Evolutionary conservation across 208 protist genomes (phyloP).

Genomic region (Leishmania major): DNA sequence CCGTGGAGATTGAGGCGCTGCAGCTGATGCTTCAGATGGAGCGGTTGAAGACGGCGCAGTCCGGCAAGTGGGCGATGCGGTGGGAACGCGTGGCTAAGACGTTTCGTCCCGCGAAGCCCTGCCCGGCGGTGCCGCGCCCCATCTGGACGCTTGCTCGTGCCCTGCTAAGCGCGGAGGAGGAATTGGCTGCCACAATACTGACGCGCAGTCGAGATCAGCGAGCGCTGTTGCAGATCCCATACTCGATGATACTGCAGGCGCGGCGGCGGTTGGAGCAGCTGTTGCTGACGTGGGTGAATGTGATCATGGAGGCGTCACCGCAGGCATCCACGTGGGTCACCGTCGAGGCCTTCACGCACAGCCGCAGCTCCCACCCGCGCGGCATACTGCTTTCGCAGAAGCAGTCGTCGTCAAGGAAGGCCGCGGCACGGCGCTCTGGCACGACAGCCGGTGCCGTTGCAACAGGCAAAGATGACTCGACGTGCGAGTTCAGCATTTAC

Average conservation of each 20-base stretch:
- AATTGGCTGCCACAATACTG: constrained; percentile 28
- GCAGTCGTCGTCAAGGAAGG: background rate
- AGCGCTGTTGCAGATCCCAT: constrained; percentile 22
- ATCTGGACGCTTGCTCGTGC: constrained; percentile 33
- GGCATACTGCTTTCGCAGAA: constrained; percentile 17
- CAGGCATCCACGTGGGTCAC: constrained; percentile 36
- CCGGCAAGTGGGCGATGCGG: constrained; percentile 42
- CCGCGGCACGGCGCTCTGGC: background rate
- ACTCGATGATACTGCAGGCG: constrained; percentile 23
- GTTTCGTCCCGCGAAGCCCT: constrained; percentile 46
- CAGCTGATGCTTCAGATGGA: constrained; percentile 46
- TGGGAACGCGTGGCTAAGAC: constrained; percentile 87
- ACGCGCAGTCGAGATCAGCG: constrained; percentile 8
- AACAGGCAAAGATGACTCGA: background rate
- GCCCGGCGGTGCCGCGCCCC: constrained; percentile 34
- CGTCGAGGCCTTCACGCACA: constrained; percentile 22
- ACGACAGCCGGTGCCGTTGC: background rate
- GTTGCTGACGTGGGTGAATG: constrained; percentile 78
- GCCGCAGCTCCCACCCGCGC: constrained; percentile 3
- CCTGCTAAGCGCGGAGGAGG: constrained; percentile 52
- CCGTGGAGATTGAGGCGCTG: constrained; percentile 53
- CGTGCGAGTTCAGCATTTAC: constrained; percentile 40
- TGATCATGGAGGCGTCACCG: constrained; percentile 55
- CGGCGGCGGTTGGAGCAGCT: constrained; percentile 49
- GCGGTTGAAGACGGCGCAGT: constrained; percentile 22